phyloP scores from a whole-genome alignment of 2,329 filamentous ascomycete genomes.

The Botrytis galanthina region DNA sequence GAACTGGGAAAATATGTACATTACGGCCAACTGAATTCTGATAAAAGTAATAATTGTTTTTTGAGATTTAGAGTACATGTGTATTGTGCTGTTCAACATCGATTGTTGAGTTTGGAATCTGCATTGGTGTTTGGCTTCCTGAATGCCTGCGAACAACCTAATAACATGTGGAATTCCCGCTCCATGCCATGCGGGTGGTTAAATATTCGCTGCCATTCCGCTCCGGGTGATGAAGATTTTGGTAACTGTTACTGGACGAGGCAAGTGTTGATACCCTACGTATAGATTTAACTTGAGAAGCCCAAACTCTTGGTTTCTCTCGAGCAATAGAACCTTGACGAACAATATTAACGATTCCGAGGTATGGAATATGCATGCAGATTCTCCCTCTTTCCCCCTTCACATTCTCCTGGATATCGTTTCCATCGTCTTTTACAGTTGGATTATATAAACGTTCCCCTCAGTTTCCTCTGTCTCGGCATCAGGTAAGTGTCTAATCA shows the following conservation, averaged over 20 bases:
- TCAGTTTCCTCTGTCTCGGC: not conserved
- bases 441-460: not conserved
- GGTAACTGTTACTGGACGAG: not conserved
- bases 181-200: not conserved
- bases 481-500: not conserved
- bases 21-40: too few relatives aligned
- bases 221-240: not conserved
- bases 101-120: not conserved
- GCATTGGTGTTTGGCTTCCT: not conserved
- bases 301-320: not conserved
- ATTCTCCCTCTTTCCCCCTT: too few relatives aligned
- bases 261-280: not conserved
- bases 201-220: not conserved
- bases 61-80: too few relatives aligned
- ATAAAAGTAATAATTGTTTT: too few relatives aligned
- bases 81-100: too few relatives aligned
- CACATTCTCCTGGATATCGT: not conserved
- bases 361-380: too few relatives aligned
- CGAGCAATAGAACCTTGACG: not conserved
- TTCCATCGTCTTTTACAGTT: not conserved
- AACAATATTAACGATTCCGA: not conserved
- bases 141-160: not conserved
- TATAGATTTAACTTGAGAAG: not conserved
- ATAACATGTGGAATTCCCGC: not conserved
- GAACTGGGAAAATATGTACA: too few relatives aligned